Base-by-base conservation (phyloP, 495 filamentous ascomycete species). In the Xylaria castorea region DNA sequence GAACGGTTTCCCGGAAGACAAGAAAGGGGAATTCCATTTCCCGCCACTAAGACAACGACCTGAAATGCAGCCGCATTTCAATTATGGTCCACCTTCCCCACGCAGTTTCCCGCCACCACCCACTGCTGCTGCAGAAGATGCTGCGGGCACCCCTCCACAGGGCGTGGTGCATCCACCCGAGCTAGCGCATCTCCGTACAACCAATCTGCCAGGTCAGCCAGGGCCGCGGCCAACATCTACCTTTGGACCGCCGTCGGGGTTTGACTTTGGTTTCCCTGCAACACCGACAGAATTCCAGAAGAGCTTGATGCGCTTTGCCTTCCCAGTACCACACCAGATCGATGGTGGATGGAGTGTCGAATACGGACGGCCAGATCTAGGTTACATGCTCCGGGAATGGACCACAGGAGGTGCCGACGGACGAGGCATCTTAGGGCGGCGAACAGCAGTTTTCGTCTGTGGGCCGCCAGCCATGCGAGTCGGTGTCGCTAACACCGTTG, bases 391-490 rank as follows among this genome's bases (percentile, higher is more conserved):
- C 44, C 89, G 87, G 66, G 89, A 94, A 68, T 91, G 92, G 86
- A 93, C 93, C 0, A 88, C 85, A 22, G 87, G 86, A 27, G 87
- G 87, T 11, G 69, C 81, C 5, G 87, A 89, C 60, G 87, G 87
- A 14, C 80, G 86, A 25, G 88, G 91, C 51, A 91, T 88, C 44
- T 92, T 97, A 66, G 95, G 95, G 8, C 84, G 92, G 66, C 84
- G 95, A 68, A 94, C 95, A 0, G 97, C 95, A 74, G 93, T 98
- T 12, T 98, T 96, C 78, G 95, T 98, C 42, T 97, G 95, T 76
- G 94, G 96, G 0, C 94, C 95, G 36, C 91, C 93, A 27, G 83
- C 86, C 63, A 97, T 98, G 94, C 85, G 97, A 58, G 88, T 93
- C 3, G 94, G 95, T 74, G 94, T 98, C 42, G 90, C 92, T 14